Percentiles rank a stretch among this genome's conserved stretches.
These are phyloP conservation scores for Oryza rufipogon DNA, from an alignment of 176 grass and related monocot species.

Conservation along the genomic window DNA sequence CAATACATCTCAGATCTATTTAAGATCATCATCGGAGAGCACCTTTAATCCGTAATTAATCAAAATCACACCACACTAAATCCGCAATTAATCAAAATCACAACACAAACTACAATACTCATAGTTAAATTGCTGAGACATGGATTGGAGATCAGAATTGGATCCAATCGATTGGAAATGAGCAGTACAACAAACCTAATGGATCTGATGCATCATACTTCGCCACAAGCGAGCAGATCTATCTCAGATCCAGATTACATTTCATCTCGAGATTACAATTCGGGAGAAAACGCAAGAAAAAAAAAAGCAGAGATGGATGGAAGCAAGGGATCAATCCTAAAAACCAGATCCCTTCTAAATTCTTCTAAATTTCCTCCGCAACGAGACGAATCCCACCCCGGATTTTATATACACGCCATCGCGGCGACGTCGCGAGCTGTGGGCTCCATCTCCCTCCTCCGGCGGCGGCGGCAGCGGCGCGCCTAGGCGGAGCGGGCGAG, in stretches of 20 bases:
- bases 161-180: not conserved
- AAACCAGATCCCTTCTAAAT: constrained; percentile 14
- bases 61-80: too few species aligned
- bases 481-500: constrained; percentile 60
- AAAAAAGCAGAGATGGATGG: not conserved
- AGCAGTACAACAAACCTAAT: not conserved
- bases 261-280: not conserved
- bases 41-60: not conserved
- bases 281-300: not conserved
- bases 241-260: not conserved
- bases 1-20: not conserved
- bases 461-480: not conserved
- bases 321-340: constrained; percentile 23
- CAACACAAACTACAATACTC: not conserved
- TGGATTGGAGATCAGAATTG: not conserved
- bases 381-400: not conserved
- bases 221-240: too few species aligned
- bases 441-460: not conserved
- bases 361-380: not conserved
- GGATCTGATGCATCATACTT: not conserved
- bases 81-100: not conserved
- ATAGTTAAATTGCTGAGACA: not conserved
- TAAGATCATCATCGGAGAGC: not conserved
- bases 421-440: too few species aligned
- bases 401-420: constrained; percentile 27